Conservation (phyloP, 2,329 filamentous ascomycete species). For the Fusarium transvaalense region DNA sequence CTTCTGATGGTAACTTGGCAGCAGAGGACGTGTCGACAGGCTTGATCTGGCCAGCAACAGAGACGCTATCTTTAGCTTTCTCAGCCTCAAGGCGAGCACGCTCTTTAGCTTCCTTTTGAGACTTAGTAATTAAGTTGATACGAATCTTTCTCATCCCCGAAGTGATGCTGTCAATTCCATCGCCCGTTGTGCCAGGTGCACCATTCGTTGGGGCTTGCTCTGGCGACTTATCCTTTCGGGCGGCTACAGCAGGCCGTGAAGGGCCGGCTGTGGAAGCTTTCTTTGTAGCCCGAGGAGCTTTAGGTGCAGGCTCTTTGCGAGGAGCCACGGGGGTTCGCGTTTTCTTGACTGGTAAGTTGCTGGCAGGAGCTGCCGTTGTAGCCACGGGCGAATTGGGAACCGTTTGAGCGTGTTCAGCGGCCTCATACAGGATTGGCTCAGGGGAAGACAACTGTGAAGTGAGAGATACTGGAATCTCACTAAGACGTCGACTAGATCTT, state of each 20-base stretch:
- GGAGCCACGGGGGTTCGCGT: slow-evolving; percentile 62
- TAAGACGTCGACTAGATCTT: slow-evolving; percentile 62
- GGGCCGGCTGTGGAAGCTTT: slow-evolving; percentile 49
- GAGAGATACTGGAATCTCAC: slow-evolving; percentile 59
- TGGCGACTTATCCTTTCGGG: slow-evolving; percentile 28
- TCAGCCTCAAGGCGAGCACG: slow-evolving; percentile 47
- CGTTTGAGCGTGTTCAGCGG: slow-evolving; percentile 41
- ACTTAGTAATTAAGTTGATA: slow-evolving; percentile 70
- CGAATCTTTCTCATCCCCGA: slow-evolving; percentile 72
- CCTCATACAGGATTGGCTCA: slow-evolving; percentile 18
- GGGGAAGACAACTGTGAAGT: slow-evolving; percentile 27
- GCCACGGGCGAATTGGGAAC: slow-evolving; percentile 59
- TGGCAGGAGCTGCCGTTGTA: slow-evolving; percentile 54
- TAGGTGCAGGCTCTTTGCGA: slow-evolving; percentile 57
- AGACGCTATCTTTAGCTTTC: slow-evolving; percentile 20
- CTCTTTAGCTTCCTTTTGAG: slow-evolving; percentile 68
- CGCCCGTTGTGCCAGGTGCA: slow-evolving; percentile 33
- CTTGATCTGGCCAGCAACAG: slow-evolving; percentile 8
- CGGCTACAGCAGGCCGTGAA: slow-evolving; percentile 27
- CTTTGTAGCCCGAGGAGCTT: slow-evolving; percentile 53
- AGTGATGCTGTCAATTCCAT: slow-evolving; percentile 67
- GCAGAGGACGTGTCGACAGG: not conserved
- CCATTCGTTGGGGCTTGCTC: slow-evolving; percentile 28
- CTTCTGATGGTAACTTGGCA: slow-evolving; percentile 8
- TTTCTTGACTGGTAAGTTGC: slow-evolving; percentile 69